Conservation (phyloP, 164 flowering plant genomes). For the grape (Vitis vinifera) region ASM3070453v1 NC_081809.1:11880501-11881000, state of each 20-base stretch:
- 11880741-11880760: constrained; percentile 14
- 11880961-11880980: constrained; percentile 69
- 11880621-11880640: constrained; percentile 69
- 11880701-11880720: constrained; percentile 30
- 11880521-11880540: constrained; percentile 67
- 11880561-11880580: constrained; percentile 68
- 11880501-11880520: constrained; percentile 70
- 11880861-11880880: constrained; percentile 43
- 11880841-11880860: constrained; percentile 66
- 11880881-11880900: constrained; percentile 60
- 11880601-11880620: constrained; percentile 85
- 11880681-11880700: constrained; percentile 38
- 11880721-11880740: constrained; percentile 19
- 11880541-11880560: constrained; percentile 71
- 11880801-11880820: constrained; percentile 56
- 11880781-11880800: constrained; percentile 47
- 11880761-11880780: constrained; percentile 78
- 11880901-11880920: constrained; percentile 83
- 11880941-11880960: constrained; percentile 49
- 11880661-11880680: constrained; percentile 51
- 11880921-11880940: constrained; percentile 52
- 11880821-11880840: constrained; percentile 50
- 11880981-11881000: constrained; percentile 70
- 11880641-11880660: constrained; percentile 55
- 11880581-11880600: constrained; percentile 68